Conservation (phyloP, 768 basidiomycete species). For the Boletus sp. region DNA sequence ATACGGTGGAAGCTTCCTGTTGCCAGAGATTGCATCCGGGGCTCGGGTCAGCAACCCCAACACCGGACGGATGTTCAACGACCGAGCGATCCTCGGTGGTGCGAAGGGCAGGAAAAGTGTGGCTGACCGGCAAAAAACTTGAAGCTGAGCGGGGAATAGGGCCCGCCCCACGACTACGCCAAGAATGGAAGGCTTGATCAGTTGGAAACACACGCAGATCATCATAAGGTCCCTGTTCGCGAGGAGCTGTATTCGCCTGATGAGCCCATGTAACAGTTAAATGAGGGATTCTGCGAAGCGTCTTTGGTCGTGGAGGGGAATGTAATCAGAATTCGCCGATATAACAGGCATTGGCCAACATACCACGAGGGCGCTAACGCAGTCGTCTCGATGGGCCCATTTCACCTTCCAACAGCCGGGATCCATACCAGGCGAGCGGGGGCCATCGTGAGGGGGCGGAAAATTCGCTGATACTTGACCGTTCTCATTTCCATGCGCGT, state of each 20-base stretch:
- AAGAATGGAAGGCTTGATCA: conserved; percentile 11
- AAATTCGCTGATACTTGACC: conserved; percentile 17
- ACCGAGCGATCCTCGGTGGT: not conserved
- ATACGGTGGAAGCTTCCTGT: not conserved
- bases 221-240: conserved; percentile 15
- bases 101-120: conserved; percentile 13
- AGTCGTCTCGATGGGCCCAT: conserved; percentile 75
- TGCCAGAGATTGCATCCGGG: conserved; percentile 15
- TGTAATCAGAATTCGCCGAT: conserved; percentile 1
- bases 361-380: conserved; percentile 69
- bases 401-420: conserved; percentile 70
- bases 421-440: conserved; percentile 56
- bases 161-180: conserved; percentile 15
- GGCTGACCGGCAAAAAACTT: conserved; percentile 16
- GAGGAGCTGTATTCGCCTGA: conserved; percentile 37
- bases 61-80: not conserved
- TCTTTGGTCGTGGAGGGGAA: conserved; percentile 37
- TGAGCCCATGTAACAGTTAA: conserved; percentile 80
- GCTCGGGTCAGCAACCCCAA: not conserved
- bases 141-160: conserved; percentile 10
- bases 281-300: conserved; percentile 66
- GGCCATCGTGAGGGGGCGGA: conserved; percentile 55
- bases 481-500: conserved; percentile 18
- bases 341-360: conserved; percentile 10
- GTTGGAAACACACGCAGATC: conserved; percentile 9